Conservation (phyloP, 305 asterid genomes). For the Fraxinus sp. region DNA sequence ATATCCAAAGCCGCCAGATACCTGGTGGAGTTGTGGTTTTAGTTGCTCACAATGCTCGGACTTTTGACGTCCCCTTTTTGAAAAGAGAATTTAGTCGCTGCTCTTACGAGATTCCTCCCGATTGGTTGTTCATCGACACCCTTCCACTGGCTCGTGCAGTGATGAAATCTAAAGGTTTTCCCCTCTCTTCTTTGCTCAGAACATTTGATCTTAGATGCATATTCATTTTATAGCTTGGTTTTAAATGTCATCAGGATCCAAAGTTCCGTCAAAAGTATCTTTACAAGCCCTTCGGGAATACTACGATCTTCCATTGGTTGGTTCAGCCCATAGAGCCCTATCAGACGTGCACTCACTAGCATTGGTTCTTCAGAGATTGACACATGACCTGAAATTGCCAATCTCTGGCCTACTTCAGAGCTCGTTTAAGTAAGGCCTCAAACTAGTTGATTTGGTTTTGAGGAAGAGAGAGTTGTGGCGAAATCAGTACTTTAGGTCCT, state of each 20-base stretch:
- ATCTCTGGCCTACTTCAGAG: conserved; percentile 47
- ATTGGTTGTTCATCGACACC: conserved; percentile 75
- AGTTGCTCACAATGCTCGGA: conserved; percentile 76
- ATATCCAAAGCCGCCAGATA: conserved; percentile 69
- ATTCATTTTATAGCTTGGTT: conserved; percentile 11
- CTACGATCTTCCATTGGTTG: conserved; percentile 54
- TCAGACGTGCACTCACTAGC: conserved; percentile 72
- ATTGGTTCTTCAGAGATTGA: conserved; percentile 62
- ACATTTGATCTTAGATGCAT: not conserved
- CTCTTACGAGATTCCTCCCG: conserved; percentile 61
- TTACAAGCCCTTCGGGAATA: conserved; percentile 64
- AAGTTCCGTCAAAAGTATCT: conserved; percentile 36
- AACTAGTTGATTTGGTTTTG: not conserved
- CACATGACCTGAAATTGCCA: conserved; percentile 56
- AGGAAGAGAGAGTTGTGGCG: not conserved
- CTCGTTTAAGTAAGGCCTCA: conserved; percentile 39
- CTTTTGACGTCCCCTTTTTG: conserved; percentile 83
- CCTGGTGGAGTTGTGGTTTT: conserved; percentile 77
- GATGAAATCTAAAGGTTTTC: conserved; percentile 63
- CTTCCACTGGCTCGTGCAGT: conserved; percentile 63
- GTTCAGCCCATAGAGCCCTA: conserved; percentile 81
- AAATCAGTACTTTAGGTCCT: not conserved
- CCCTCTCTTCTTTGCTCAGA: conserved; percentile 14
- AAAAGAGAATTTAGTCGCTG: conserved; percentile 66
- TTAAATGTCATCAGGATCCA: conserved; percentile 42